Evolutionary conservation across 2,329 filamentous ascomycete genomes (phyloP).

Genomic region (Aspergillus pseudoglaucus): DNA sequence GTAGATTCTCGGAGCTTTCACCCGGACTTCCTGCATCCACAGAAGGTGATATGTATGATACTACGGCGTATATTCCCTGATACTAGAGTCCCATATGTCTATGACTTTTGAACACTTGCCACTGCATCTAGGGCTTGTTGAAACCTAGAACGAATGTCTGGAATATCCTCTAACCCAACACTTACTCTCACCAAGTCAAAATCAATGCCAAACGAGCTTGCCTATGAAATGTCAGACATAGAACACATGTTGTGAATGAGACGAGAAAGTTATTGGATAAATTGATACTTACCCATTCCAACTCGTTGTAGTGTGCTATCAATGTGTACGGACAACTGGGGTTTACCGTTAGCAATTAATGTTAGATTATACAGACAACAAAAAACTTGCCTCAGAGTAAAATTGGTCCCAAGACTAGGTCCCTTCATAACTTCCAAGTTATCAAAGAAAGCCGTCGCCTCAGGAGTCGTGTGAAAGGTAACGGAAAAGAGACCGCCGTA

Average conservation of each 20-base stretch:
- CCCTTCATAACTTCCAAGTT: constrained; percentile 82
- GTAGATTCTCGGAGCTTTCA: too few relatives aligned
- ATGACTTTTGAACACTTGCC: constrained; percentile 8
- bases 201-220: constrained; percentile 71
- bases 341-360: constrained; percentile 7
- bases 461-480: constrained; percentile 63
- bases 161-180: constrained; percentile 76
- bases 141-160: constrained; percentile 59
- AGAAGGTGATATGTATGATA: too few relatives aligned
- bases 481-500: constrained; percentile 88
- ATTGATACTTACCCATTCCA: constrained; percentile 65
- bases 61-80: not conserved
- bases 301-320: constrained; percentile 81
- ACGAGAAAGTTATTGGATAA: not conserved
- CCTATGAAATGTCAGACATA: constrained; percentile 37
- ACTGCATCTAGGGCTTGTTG: constrained; percentile 61
- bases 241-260: not conserved
- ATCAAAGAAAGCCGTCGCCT: constrained; percentile 80
- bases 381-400: constrained; percentile 61
- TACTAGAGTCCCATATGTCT: not conserved
- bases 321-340: constrained; percentile 79
- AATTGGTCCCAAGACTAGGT: constrained; percentile 92
- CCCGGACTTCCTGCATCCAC: too few relatives aligned
- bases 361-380: not conserved
- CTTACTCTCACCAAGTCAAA: constrained; percentile 76